Base-by-base conservation (phyloP, 202 grass and related monocot genomes). In the Panicum virgatum region DNA sequence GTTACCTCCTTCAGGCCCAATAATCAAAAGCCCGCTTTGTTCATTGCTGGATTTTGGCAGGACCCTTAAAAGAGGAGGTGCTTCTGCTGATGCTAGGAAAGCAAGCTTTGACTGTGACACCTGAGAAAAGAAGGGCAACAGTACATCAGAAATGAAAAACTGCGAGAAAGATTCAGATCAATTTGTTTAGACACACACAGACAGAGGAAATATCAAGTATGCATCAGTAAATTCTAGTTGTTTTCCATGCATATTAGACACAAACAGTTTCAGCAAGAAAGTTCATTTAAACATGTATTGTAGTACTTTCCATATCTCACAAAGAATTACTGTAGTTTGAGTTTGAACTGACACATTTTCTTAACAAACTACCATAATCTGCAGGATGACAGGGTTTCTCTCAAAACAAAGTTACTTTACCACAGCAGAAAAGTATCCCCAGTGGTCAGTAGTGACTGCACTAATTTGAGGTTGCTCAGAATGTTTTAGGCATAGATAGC, bases 1-100 rank as follows among this genome's bases (percentile, higher is more conserved):
- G 20, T 54, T 78, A 96, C 96, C 96, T 81, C 96, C 96, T 92
- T 98, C 96, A 66, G 92, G 96, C 43, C 96, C 96, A 87, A 98
- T 47, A 88, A 98, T 87, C 39, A 98, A 76, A 81, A 92, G 11
- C 71, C 96, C 92, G 9, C 36, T 98, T 53, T 93, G 82, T 66
- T 95, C 85, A 23, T 18, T 45, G 16, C 44, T 69, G 22, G 74
- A 90, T 25, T 88, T 77, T 6, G 90, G 72, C 71, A 98, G 86
- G 77, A 78, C 29, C 16, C 70, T 95, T 57, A 96, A 78, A 72
- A 98, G 83, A 50, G 96, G 90, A 66, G 89, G 88, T 2, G 89
- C 89, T 90, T 93, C 96, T 74, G 96, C 96, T 61, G 91, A 90
- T 76, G 96, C 96, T 66, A 98, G 30, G 89, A 93, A 90, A 80